phyloP scores from a whole-genome alignment of 306 rosid species.

The Senna siamea region DNA sequence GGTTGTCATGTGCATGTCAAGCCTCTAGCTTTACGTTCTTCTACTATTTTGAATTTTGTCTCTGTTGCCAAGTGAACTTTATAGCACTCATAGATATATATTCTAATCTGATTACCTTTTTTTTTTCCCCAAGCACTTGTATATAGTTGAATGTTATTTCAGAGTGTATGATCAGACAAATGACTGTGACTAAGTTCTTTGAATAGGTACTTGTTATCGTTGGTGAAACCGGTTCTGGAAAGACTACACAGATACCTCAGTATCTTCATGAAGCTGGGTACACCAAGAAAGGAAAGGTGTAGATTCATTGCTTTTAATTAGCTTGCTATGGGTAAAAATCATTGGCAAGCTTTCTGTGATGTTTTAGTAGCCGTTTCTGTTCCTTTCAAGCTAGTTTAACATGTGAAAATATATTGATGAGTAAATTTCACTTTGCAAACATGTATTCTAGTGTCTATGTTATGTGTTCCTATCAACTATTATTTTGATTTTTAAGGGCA shows the following conservation, averaged over 20 bases:
- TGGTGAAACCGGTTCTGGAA: conserved; percentile 99
- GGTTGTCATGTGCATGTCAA: not conserved
- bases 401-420: conserved; percentile 1
- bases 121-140: not conserved
- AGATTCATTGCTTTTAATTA: conserved; percentile 23
- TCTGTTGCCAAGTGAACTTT: conserved; percentile 17
- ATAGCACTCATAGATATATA: not conserved
- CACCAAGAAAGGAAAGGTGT: conserved; percentile 89
- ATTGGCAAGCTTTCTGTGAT: conserved; percentile 16
- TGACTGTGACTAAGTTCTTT: conserved; percentile 33
- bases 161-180: conserved; percentile 10
- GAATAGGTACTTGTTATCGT: conserved; percentile 89
- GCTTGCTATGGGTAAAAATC: conserved; percentile 26
- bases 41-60: conserved; percentile 13
- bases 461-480: not conserved
- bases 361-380: conserved; percentile 16
- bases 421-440: conserved; percentile 6
- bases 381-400: conserved; percentile 17
- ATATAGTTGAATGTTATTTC: conserved; percentile 24
- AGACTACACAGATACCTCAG: conserved; percentile 96
- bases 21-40: not conserved
- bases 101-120: conserved; percentile 11
- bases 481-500: conserved; percentile 15
- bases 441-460: conserved; percentile 29
- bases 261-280: conserved; percentile 98